Conservation (phyloP, 352 stramenopile species). For the Phytopythium chamaehyphon region DNA sequence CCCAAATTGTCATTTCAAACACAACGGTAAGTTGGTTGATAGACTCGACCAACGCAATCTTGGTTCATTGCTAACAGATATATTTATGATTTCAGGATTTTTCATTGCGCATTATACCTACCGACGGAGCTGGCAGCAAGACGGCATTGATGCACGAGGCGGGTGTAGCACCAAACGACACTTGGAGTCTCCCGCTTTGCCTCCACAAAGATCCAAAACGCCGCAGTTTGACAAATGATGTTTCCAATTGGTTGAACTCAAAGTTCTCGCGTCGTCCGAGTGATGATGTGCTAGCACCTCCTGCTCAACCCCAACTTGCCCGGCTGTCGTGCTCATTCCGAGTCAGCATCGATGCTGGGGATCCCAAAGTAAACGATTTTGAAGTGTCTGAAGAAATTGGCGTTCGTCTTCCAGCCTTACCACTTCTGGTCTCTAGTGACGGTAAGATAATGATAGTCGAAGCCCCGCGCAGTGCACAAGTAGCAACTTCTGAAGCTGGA, state of each 20-base stretch:
- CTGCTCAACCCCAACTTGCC: conserved; percentile 25
- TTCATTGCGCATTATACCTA: not conserved
- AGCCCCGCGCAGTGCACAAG: conserved; percentile 1
- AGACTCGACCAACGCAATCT: not conserved
- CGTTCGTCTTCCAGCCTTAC: conserved; percentile 31
- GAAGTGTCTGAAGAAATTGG: conserved; percentile 49
- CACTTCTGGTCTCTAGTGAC: conserved; percentile 25
- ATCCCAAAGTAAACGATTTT: conserved; percentile 23
- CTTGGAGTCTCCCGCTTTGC: conserved; percentile 43
- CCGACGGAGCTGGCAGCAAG: conserved; percentile 3
- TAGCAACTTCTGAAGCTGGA: conserved; percentile 7
- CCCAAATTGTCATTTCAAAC: conserved; percentile 54
- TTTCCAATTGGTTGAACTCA: conserved; percentile 54
- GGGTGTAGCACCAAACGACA: not conserved
- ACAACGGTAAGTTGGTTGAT: conserved; percentile 34
- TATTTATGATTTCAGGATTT: not conserved
- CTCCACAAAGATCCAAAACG: conserved; percentile 41
- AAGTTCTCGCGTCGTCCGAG: conserved; percentile 36
- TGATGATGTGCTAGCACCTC: conserved; percentile 18
- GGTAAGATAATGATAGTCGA: conserved; percentile 25
- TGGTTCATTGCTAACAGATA: not conserved
- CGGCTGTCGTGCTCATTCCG: conserved; percentile 50
- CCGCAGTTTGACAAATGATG: conserved; percentile 37
- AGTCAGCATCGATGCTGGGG: conserved; percentile 16
- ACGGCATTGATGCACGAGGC: no score